phyloP scores from a whole-genome alignment of 768 basidiomycete species.

The Boletus subparvulus region DNA sequence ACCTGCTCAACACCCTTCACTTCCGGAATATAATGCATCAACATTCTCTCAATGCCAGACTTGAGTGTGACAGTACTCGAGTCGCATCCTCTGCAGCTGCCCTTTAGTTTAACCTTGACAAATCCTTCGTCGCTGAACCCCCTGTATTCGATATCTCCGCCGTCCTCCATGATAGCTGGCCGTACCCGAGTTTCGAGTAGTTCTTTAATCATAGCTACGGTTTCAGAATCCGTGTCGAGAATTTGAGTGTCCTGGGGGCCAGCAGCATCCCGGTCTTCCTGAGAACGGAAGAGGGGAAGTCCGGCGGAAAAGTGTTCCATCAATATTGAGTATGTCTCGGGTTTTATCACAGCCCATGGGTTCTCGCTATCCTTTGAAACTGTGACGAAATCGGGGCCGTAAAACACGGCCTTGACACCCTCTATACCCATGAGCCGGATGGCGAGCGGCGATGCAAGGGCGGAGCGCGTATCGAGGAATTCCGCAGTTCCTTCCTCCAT shows the following conservation, averaged over 20 bases:
- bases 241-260: constrained; percentile 94
- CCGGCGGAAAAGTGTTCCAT: constrained; percentile 99
- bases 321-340: constrained; percentile 91
- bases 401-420: constrained; percentile 87
- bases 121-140: constrained; percentile 84
- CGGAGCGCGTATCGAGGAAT: constrained; percentile 86
- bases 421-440: constrained; percentile 93
- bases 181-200: constrained; percentile 91
- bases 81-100: constrained; percentile 93
- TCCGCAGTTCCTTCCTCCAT: constrained; percentile 90
- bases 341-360: constrained; percentile 89
- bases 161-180: constrained; percentile 98
- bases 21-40: constrained; percentile 98
- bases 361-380: constrained; percentile 88
- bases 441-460: constrained; percentile 91
- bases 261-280: constrained; percentile 74
- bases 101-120: constrained; percentile 90
- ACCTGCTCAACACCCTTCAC: constrained; percentile 92
- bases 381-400: constrained; percentile 97
- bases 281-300: constrained; percentile 78
- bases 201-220: constrained; percentile 99
- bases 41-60: constrained; percentile 96
- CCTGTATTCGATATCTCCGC: constrained; percentile 95
- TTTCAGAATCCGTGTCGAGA: constrained; percentile 91
- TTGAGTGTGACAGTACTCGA: constrained; percentile 95